Conservation (phyloP, 768 basidiomycete species). For the Hericium alpestre region DNA sequence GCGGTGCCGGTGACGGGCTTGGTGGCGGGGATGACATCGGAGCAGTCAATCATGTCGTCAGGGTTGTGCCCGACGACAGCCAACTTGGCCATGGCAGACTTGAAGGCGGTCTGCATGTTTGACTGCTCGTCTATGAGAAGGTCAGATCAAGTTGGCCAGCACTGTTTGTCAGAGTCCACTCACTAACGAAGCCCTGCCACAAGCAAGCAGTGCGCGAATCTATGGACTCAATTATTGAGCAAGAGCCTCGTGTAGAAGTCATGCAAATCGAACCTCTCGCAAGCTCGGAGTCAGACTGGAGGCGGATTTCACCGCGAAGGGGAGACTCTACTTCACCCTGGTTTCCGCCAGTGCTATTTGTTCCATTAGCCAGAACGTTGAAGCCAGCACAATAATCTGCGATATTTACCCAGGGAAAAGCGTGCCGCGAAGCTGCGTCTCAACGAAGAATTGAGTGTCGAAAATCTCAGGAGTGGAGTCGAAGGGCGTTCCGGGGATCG, state of each 20-base stretch:
- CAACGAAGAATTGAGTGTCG: slow-evolving; percentile 22
- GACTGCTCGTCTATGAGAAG: slow-evolving; percentile 20
- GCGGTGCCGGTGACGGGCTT: slow-evolving; percentile 17
- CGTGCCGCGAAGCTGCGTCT: slow-evolving; percentile 13
- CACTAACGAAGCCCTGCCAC: slow-evolving; percentile 19
- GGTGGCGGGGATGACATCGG: slow-evolving; percentile 12
- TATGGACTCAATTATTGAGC: too few relatives aligned
- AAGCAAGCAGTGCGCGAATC: slow-evolving; percentile 23
- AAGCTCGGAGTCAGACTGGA: slow-evolving; percentile 23
- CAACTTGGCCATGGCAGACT: slow-evolving; percentile 20
- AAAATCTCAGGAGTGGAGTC: slow-evolving; percentile 20
- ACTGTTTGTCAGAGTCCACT: not conserved
- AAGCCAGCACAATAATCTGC: not conserved
- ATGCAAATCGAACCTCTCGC: slow-evolving; percentile 10
- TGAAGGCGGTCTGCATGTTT: slow-evolving; percentile 17
- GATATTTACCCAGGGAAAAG: not conserved
- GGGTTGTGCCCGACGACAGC: slow-evolving; percentile 20
- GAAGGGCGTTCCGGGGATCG: slow-evolving; percentile 18
- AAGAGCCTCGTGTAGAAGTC: too few relatives aligned
- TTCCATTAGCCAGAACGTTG: not conserved
- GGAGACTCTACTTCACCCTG: slow-evolving; percentile 22
- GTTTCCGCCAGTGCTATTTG: slow-evolving; percentile 13
- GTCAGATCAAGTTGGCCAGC: not conserved
- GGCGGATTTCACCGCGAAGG: slow-evolving; percentile 23
- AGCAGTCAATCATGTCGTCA: slow-evolving; percentile 12